These are phyloP conservation scores for Grigorovia humatica DNA, from an alignment of 805 yeast genomes.

Conservation along the genomic window DNA sequence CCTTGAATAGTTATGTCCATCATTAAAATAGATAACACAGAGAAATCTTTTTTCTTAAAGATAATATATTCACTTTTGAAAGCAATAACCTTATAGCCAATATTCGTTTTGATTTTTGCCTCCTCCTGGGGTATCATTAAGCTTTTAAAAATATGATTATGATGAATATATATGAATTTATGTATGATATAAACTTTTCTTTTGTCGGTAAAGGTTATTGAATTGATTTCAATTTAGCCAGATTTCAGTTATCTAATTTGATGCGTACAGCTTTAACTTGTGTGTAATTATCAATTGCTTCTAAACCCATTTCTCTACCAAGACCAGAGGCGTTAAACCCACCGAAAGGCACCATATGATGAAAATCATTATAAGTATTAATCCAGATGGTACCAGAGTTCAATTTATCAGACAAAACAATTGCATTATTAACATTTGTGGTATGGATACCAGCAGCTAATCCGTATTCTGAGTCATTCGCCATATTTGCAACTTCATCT, in stretches of 20 bases:
- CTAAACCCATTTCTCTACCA: constrained; percentile 86
- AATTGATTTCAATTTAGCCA: too few species aligned
- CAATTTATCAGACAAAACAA: constrained; percentile 52
- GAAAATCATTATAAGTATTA: constrained; percentile 78
- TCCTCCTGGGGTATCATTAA: too few species aligned
- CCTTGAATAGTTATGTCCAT: too few species aligned
- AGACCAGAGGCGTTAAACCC: constrained; percentile 82
- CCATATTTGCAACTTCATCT: constrained; percentile 63
- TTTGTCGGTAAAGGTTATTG: too few species aligned
- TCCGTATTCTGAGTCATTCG: constrained; percentile 72
- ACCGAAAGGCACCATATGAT: constrained; percentile 81
- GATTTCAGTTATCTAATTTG: not conserved
- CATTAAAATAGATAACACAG: not conserved
- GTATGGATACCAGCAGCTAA: constrained; percentile 86
- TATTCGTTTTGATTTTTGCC: too few species aligned
- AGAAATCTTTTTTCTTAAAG: not conserved
- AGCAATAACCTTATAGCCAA: not conserved
- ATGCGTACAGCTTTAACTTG: constrained; percentile 65
- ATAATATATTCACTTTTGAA: not conserved
- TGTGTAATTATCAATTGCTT: constrained; percentile 72
- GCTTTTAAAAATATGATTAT: not conserved
- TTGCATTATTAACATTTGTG: constrained; percentile 51
- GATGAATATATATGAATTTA: not conserved
- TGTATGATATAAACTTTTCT: too few species aligned
- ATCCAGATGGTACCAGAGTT: constrained; percentile 79